phyloP scores from a whole-genome alignment of 768 basidiomycete genomes.

The Leccinum boreale region DNA sequence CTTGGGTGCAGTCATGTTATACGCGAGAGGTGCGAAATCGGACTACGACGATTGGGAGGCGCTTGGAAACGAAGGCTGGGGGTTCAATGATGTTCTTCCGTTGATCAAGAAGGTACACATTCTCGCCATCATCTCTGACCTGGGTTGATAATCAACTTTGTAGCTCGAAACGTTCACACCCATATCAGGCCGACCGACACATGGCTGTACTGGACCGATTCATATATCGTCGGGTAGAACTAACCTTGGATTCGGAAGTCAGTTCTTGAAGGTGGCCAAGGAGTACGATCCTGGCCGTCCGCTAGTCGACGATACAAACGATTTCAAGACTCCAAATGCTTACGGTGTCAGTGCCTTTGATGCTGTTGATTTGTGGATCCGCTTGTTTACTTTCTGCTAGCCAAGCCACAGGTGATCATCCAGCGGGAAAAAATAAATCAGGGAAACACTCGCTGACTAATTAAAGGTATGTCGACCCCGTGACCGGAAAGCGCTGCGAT shows the following conservation, averaged over 20 bases:
- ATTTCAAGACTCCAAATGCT: constrained; percentile 29
- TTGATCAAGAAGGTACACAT: constrained; percentile 50
- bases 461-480: constrained; percentile 49
- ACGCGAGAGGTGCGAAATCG: constrained; percentile 54
- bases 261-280: constrained; percentile 45
- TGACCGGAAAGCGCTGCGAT: constrained; percentile 34
- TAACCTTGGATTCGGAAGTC: constrained; percentile 23
- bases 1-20: constrained; percentile 38
- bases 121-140: background rate
- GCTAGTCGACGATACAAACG: constrained; percentile 44
- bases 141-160: constrained; percentile 46
- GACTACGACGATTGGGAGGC: constrained; percentile 62
- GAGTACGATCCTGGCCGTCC: constrained; percentile 46
- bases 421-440: background rate
- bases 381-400: background rate
- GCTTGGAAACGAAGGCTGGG: constrained; percentile 58
- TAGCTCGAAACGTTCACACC: constrained; percentile 38
- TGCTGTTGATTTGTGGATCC: background rate
- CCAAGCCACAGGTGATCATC: constrained; percentile 12
- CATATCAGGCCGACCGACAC: constrained; percentile 29
- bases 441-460: background rate
- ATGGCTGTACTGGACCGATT: constrained; percentile 34
- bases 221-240: constrained; percentile 13
- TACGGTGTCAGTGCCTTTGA: constrained; percentile 18
- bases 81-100: constrained; percentile 53